phyloP scores from a whole-genome alignment of 2,329 filamentous ascomycete genomes.

The Emmonsiellopsis sp. region DNA sequence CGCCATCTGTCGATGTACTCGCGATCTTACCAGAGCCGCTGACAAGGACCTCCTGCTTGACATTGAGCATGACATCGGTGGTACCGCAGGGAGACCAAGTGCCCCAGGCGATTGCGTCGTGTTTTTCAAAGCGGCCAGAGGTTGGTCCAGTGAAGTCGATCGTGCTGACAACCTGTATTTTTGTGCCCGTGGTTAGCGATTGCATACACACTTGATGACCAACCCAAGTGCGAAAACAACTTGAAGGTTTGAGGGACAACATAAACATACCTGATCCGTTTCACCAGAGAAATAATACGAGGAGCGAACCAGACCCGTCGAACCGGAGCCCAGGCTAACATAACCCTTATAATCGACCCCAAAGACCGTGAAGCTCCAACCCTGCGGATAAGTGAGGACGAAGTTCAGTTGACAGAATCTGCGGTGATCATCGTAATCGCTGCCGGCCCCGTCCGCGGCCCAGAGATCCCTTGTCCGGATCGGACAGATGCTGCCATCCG shows the following conservation, averaged over 20 bases:
- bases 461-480: constrained; percentile 7
- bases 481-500: constrained; percentile 7
- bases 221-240: neutral
- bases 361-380: constrained; percentile 9
- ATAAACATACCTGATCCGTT: constrained; percentile 7
- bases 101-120: neutral
- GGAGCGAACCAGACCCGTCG: constrained; percentile 3
- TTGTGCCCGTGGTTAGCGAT: neutral
- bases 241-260: neutral
- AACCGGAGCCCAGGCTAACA: constrained; percentile 3
- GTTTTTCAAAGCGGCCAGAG: neutral
- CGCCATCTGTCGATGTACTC: constrained; percentile 1
- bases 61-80: constrained; percentile 1
- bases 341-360: constrained; percentile 8
- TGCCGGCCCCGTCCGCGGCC: constrained; percentile 4
- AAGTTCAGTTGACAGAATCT: constrained; percentile 12
- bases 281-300: constrained; percentile 12
- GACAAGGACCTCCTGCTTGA: constrained; percentile 1
- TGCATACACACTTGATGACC: neutral
- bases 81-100: constrained; percentile 4
- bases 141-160: constrained; percentile 1
- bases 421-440: constrained; percentile 4
- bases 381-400: constrained; percentile 8
- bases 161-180: neutral
- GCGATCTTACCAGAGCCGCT: neutral